Evolutionary conservation across 495 filamentous ascomycete genomes (phyloP), one percentile per base, ranked within the genome.

Genomic region (Hypoxylon intermedium): DNA sequence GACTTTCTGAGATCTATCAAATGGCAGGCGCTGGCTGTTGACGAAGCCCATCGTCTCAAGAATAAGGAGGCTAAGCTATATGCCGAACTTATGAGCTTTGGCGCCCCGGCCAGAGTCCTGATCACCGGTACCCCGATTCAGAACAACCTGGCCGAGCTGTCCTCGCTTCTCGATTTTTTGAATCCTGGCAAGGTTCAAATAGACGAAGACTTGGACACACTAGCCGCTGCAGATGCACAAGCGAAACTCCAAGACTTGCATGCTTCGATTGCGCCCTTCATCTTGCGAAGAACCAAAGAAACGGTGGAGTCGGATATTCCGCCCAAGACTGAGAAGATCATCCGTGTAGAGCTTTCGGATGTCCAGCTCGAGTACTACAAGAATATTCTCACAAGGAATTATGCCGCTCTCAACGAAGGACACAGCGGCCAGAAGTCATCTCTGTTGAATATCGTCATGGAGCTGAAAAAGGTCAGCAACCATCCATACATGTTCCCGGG

Each of bases 381-480:
- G 68, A 97, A 98, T 68, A 98, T 99, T 58, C 83, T 99, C 7
- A 97, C 95, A 0, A 85, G 92, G 45, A 99, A 99, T 63, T 99
- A 98, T 66, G 89, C 92, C 21, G 94, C 93, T 6, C 82, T 99
- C 42, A 97, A 95, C 67, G 86, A 93, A 63, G 93, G 92, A 16
- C 85, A 86, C 20, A 91, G 83, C 45, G 94, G 92, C 6, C 87
- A 90, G 68, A 97, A 96, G 72, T 92, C 94, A 60, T 96, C 92
- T 1, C 75, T 98, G n/a, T 75, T 98, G 50, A 99, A 99, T 74
- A 96, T 99, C 69, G 96, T 97, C 83, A 99, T 99, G 93, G 95
- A 99, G 71, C 73, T 99, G 65, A 98, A 98, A 79, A 99, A 99
- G 73, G 91, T 92, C 61, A 96, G 92, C 80, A 98, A 98, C 60